Evolutionary conservation across 768 basidiomycete species (phyloP).

Genomic region (Leucocoprinus sp.): DNA sequence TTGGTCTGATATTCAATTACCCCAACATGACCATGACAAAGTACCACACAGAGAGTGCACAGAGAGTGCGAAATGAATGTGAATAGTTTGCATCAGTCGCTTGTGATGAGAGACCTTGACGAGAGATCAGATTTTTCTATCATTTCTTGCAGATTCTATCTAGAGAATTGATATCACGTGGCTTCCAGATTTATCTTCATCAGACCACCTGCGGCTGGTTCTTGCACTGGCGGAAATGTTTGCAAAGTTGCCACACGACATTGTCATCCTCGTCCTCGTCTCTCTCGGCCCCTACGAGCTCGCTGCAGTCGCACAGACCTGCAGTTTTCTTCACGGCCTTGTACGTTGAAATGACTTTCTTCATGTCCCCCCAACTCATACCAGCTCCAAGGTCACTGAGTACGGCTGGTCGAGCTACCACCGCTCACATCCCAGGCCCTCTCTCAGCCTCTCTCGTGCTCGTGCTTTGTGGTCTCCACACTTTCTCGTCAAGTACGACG

Average conservation of each 20-base stretch:
- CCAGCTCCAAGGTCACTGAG: constrained; percentile 40
- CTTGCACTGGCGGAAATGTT: too few species aligned
- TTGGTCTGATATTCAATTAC: too few species aligned
- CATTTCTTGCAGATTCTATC: too few species aligned
- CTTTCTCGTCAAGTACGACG: constrained; percentile 40
- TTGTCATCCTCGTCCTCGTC: constrained; percentile 46
- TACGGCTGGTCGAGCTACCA: constrained; percentile 54
- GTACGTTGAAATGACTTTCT: constrained; percentile 27
- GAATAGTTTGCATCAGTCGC: too few species aligned
- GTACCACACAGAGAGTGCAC: too few species aligned
- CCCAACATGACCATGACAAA: too few species aligned
- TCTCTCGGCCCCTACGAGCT: constrained; percentile 37
- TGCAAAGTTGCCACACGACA: constrained; percentile 41
- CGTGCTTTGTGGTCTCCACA: constrained; percentile 36
- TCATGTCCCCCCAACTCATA: constrained; percentile 1
- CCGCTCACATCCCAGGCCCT: constrained; percentile 42
- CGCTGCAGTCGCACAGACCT: constrained; percentile 30
- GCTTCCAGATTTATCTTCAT: not conserved
- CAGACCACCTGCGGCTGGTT: not conserved
- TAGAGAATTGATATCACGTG: not conserved
- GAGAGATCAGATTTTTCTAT: too few species aligned
- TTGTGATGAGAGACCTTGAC: too few species aligned
- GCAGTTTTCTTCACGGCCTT: constrained; percentile 29
- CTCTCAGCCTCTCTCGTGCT: constrained; percentile 40
- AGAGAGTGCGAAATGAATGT: too few species aligned